Conservation (phyloP, 2,329 filamentous ascomycete genomes). For the Phyllosticta citrichinensis region DNA sequence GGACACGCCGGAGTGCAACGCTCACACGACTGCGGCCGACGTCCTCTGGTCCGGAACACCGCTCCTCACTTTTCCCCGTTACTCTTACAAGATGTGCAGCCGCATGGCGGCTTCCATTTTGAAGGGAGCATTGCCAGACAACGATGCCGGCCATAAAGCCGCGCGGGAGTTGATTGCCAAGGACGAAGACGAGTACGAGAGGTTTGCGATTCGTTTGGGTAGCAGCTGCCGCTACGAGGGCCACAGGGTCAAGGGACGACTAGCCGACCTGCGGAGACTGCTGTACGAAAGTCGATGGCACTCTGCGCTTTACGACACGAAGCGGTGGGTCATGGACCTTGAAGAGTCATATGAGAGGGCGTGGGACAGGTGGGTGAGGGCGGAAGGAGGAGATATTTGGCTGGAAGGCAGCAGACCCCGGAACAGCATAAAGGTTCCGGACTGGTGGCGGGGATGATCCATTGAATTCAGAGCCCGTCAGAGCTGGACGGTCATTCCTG, state of each 20-base stretch:
- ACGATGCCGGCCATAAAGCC: constrained; percentile 54
- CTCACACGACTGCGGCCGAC: constrained; percentile 93
- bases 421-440: background rate
- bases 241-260: constrained; percentile 44
- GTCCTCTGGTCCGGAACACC: constrained; percentile 95
- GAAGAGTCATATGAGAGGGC: constrained; percentile 82
- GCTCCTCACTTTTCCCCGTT: constrained; percentile 77
- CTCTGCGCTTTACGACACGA: constrained; percentile 84
- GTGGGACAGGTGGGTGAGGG: constrained; percentile 79
- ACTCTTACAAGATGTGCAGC: constrained; percentile 97
- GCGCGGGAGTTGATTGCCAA: constrained; percentile 66
- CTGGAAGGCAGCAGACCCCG: constrained; percentile 34
- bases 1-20: constrained; percentile 96
- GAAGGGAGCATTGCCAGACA: constrained; percentile 72
- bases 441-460: background rate
- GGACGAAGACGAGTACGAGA: constrained; percentile 77
- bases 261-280: constrained; percentile 69
- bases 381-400: constrained; percentile 88
- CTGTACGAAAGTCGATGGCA: constrained; percentile 77
- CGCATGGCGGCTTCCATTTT: constrained; percentile 95
- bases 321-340: constrained; percentile 79
- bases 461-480: background rate
- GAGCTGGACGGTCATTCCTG: background rate
- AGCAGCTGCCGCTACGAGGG: constrained; percentile 23
- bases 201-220: constrained; percentile 34